Evolutionary conservation across 345 rosid species (phyloP), one percentile per base, ranked within the genome.

Genomic region (Leavenworthia alabamica): DNA sequence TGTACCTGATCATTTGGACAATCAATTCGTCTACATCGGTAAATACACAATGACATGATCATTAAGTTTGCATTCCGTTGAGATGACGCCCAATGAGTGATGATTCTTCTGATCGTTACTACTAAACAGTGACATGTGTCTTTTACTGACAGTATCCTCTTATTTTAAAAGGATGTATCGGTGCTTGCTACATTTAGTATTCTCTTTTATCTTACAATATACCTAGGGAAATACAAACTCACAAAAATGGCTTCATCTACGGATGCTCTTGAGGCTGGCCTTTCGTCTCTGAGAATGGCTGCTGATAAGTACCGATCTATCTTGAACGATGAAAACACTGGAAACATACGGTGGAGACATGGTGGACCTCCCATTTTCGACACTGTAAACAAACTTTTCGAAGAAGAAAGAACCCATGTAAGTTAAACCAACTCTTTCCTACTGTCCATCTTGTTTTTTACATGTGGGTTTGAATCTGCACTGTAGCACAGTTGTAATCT

Each of bases 271-370:
- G 52, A 28, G 29, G 19, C 29, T 28, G 64, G 23, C 12, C 16
- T 55, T 41, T 47, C 70, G 33, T 37, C 65, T 32, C 29, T 64
- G 11, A 57, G 22, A 11, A 5, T 51, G 39, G 67, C 56, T 1
- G 73, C 65, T 15, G 96, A 88, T 53, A 85, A 77, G 75, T 88
- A 88, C 73, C 79, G 96, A 52, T 74, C 83, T 2, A 66, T 89
- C 80, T 52, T 86, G 71, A 40, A 75, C 37, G 84, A 75, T 26
- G 81, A 77, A 15, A 73, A 69, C 17, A 59, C 68, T n/a, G 82
- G 75, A 22, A 53, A 57, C 40, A 76, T 73, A 16, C 79, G 54
- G 16, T 89, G 94, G 96, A 74, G 94, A 52, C 68, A 80, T 59
- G 93, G 87, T 8, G 78, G 73, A 11, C 87, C 96, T 77, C 94